phyloP scores from a whole-genome alignment of 2,329 filamentous ascomycete species.

The Diaporthe sp. region DNA sequence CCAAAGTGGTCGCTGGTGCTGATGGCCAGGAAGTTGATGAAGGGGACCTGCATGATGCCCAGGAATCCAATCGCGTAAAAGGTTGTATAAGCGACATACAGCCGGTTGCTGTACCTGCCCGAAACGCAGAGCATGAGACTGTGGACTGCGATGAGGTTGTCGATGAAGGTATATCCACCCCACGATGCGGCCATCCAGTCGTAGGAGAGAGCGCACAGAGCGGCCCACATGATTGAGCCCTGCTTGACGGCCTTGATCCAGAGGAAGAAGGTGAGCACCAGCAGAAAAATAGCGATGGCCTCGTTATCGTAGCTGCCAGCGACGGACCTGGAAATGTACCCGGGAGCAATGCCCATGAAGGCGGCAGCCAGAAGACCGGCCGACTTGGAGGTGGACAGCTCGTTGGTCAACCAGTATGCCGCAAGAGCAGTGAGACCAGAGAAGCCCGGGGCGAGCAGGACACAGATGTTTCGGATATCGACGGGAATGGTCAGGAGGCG shows the following conservation, averaged over 20 bases:
- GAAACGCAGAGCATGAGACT: conserved; percentile 95
- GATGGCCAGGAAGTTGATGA: conserved; percentile 96
- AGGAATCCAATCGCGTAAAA: conserved; percentile 98
- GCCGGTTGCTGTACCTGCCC: conserved; percentile 92
- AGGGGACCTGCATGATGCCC: conserved; percentile 99
- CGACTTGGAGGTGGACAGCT: conserved; percentile 96
- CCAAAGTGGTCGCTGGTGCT: conserved; percentile 99
- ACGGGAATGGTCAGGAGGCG: conserved; percentile 91
- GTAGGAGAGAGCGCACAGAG: conserved; percentile 94
- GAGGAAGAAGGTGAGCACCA: conserved; percentile 98
- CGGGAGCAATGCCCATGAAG: conserved; percentile 98
- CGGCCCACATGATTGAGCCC: conserved; percentile 97
- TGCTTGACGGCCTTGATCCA: conserved; percentile 99
- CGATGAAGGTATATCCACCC: conserved; percentile 99
- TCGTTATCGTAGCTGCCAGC: conserved; percentile 99
- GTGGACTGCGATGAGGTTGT: conserved; percentile 94
- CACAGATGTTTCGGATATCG: conserved; percentile 99
- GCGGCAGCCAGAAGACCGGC: conserved; percentile 93
- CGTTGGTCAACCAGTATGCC: conserved; percentile 93
- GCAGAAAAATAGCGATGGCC: conserved; percentile 97
- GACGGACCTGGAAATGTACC: conserved; percentile 97
- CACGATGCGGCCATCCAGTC: conserved; percentile 99
- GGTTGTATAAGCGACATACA: conserved; percentile 97
- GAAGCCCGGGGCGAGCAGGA: conserved; percentile 93
- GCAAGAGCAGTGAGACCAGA: conserved; percentile 95